These are phyloP conservation scores for Lachancea sp. DNA, from an alignment of 805 yeast genomes.

Conservation along the genomic window DNA sequence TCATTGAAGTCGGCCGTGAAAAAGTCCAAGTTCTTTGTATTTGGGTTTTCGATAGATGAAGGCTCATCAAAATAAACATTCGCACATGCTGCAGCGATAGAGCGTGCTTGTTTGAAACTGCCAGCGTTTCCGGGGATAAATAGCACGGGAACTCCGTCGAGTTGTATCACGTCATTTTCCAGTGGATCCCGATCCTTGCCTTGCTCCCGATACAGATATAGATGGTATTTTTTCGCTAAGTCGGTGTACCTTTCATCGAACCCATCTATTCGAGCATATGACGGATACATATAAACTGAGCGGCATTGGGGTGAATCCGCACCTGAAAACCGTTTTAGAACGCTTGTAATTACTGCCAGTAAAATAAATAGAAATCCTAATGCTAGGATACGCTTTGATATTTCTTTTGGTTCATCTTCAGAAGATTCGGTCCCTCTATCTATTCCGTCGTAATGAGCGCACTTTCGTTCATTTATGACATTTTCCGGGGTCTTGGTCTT, in stretches of 20 bases:
- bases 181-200: conserved; percentile 54
- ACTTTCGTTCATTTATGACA: no score
- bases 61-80: conserved; percentile 40
- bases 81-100: conserved; percentile 82
- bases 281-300: conserved; percentile 73
- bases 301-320: conserved; percentile 53
- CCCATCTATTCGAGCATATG: conserved; percentile 67
- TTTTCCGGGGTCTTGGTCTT: not conserved
- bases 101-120: conserved; percentile 78
- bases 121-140: conserved; percentile 99
- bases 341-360: conserved; percentile 10
- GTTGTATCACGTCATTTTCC: conserved; percentile 31
- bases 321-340: conserved; percentile 30
- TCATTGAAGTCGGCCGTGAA: conserved; percentile 93
- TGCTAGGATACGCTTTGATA: not conserved
- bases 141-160: conserved; percentile 77
- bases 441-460: not conserved
- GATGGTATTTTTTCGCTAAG: conserved; percentile 55
- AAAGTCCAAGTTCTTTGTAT: conserved; percentile 58
- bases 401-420: not conserved
- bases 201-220: conserved; percentile 82
- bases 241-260: conserved; percentile 73
- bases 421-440: not conserved
- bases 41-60: conserved; percentile 21
- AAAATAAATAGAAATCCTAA: conserved; percentile 18